These are phyloP conservation scores for Phialophora verrucosa DNA, from an alignment of 2,329 filamentous ascomycete genomes.

Conservation along the genomic window DNA sequence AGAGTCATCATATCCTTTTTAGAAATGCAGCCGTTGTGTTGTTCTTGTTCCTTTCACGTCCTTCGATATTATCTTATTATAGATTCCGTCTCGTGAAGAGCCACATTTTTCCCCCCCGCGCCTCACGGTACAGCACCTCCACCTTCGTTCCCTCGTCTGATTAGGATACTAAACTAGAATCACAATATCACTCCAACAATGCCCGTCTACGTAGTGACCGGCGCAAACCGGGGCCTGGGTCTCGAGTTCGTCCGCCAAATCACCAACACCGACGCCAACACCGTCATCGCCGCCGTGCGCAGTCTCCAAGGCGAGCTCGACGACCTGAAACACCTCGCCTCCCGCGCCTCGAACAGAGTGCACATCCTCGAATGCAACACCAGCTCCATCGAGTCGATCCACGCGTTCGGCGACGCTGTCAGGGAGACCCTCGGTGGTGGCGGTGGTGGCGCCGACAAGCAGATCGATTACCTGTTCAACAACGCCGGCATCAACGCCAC, in stretches of 20 bases:
- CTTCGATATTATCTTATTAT: no score
- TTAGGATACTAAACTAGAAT: background rate
- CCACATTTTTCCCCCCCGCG: background rate
- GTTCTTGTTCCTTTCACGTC: no score
- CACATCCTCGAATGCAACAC: slow-evolving; percentile 36
- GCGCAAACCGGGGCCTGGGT: slow-evolving; percentile 43
- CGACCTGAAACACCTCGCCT: slow-evolving; percentile 19
- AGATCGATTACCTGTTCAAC: slow-evolving; percentile 32
- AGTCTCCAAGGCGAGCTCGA: slow-evolving; percentile 19
- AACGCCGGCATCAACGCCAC: slow-evolving; percentile 35
- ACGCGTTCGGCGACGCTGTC: slow-evolving; percentile 11
- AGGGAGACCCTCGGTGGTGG: slow-evolving; percentile 4
- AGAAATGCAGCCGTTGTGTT: background rate
- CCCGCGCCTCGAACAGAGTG: slow-evolving; percentile 6
- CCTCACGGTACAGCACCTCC: background rate
- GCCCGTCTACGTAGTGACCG: slow-evolving; percentile 40
- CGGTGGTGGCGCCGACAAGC: background rate
- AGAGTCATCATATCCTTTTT: background rate
- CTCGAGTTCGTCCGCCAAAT: slow-evolving; percentile 35
- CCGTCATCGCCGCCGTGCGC: slow-evolving; percentile 31
- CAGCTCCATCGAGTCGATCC: slow-evolving; percentile 22
- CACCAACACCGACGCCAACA: slow-evolving; percentile 19
- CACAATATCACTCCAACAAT: background rate
- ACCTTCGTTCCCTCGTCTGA: no score
- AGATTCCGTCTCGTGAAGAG: background rate